Conservation (phyloP, 2,329 filamentous ascomycete genomes). For the Fusarium falciforme region DNA sequence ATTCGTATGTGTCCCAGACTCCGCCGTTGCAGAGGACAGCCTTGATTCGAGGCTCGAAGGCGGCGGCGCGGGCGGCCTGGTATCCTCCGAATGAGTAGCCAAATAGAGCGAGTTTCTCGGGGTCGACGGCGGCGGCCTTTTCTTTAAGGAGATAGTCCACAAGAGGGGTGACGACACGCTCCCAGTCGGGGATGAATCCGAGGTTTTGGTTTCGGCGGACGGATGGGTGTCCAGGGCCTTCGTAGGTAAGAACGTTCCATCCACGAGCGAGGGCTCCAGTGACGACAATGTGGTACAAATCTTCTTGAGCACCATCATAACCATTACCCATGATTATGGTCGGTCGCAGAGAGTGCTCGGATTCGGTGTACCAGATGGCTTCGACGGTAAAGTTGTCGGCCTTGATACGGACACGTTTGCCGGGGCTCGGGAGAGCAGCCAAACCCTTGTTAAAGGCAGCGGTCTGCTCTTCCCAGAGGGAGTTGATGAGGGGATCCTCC, state of each 20-base stretch:
- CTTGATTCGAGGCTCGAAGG: slow-evolving; percentile 55
- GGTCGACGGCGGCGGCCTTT: slow-evolving; percentile 44
- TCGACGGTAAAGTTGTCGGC: slow-evolving; percentile 48
- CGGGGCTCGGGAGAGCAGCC: slow-evolving; percentile 49
- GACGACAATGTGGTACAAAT: slow-evolving; percentile 53
- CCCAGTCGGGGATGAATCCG: slow-evolving; percentile 58
- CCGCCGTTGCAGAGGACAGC: slow-evolving; percentile 54
- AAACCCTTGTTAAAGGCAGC: slow-evolving; percentile 54
- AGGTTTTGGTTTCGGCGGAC: slow-evolving; percentile 53
- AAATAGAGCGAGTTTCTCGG: slow-evolving; percentile 49
- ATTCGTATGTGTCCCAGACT: slow-evolving; percentile 44
- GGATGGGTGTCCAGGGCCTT: slow-evolving; percentile 58
- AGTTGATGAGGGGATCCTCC: slow-evolving; percentile 53
- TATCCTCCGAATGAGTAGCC: slow-evolving; percentile 56
- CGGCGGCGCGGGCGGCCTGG: slow-evolving; percentile 54
- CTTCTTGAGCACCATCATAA: slow-evolving; percentile 57
- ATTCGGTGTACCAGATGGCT: slow-evolving; percentile 49
- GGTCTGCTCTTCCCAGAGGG: slow-evolving; percentile 51
- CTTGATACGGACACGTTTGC: slow-evolving; percentile 48
- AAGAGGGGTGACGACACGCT: slow-evolving; percentile 53
- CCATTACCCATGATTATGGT: slow-evolving; percentile 56
- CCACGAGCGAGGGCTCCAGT: slow-evolving; percentile 52
- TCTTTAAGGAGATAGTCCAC: slow-evolving; percentile 50
- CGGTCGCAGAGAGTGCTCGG: slow-evolving; percentile 41
- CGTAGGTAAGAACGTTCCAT: slow-evolving; percentile 57